A percentile compares a stretch with the other conserved stretches of the same genome.
Evolutionary conservation across 169 alveolate species (phyloP).

Genomic region (Plasmodium gonderi): DNA sequence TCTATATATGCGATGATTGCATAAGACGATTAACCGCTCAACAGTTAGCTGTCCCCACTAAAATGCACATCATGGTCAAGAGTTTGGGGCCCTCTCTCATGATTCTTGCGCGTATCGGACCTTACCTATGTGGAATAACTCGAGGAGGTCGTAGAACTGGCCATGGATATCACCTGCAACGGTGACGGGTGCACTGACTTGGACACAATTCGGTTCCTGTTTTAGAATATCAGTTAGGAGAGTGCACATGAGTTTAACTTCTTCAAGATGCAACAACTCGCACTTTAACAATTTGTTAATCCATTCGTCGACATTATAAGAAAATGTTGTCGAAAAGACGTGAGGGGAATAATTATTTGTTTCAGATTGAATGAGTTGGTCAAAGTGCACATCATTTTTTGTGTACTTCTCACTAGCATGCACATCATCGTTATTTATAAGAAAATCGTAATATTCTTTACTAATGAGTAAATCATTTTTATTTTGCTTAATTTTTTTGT

Average conservation of each 20-base stretch:
- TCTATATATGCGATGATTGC: too few relatives aligned
- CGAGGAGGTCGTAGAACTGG: constrained; percentile 96
- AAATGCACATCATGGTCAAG: too few relatives aligned
- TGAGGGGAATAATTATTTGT: background rate
- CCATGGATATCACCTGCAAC: constrained; percentile 99
- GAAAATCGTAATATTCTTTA: background rate
- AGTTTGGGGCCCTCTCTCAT: too few relatives aligned
- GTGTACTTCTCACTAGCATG: background rate
- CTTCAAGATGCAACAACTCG: constrained; percentile 31
- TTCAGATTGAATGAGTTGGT: background rate
- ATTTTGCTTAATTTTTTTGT: constrained; percentile 30
- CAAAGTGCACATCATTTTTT: background rate
- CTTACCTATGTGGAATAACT: constrained; percentile 95
- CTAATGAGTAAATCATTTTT: background rate
- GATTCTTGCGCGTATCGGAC: background rate
- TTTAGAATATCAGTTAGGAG: constrained; percentile 88
- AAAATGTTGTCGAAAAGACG: background rate
- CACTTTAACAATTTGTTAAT: constrained; percentile 54
- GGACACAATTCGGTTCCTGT: constrained; percentile 89
- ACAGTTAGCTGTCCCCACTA: background rate
- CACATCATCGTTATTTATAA: constrained; percentile 6
- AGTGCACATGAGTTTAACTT: constrained; percentile 77
- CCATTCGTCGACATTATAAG: constrained; percentile 67
- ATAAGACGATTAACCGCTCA: too few relatives aligned
- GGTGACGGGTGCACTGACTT: constrained; percentile 93